Conservation (phyloP, 1,284 basidiomycete species). For the Amylostereum chailletii region DNA sequence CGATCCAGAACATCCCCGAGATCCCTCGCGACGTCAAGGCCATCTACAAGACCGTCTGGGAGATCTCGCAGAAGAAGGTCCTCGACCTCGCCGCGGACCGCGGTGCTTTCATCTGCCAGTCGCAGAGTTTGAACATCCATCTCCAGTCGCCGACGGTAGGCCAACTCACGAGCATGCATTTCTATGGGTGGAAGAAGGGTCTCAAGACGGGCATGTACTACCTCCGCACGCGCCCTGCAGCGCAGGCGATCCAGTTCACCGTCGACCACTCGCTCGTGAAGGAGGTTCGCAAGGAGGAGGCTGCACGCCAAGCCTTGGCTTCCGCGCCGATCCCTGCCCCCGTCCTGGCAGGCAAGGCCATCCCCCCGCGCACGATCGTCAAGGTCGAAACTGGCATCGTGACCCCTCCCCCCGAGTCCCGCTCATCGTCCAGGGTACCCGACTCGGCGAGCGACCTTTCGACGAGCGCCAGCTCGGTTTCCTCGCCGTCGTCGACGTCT, state of each 20-base stretch:
- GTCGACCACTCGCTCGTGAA: constrained; percentile 81
- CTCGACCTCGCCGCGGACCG: constrained; percentile 98
- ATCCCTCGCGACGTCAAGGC: constrained; percentile 91
- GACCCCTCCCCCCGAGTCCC: constrained; percentile 10
- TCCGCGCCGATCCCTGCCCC: constrained; percentile 11
- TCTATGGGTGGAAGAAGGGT: constrained; percentile 99
- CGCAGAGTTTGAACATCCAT: constrained; percentile 88
- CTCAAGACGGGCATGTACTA: constrained; percentile 99
- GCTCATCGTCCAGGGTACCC: not conserved
- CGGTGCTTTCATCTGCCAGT: constrained; percentile 97
- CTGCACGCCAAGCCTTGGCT: constrained; percentile 23
- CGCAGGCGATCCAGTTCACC: constrained; percentile 97
- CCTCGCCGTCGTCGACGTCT: constrained; percentile 10
- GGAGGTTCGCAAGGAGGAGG: constrained; percentile 52
- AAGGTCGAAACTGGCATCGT: constrained; percentile 14
- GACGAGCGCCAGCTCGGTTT: constrained; percentile 9
- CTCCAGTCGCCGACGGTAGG: constrained; percentile 86
- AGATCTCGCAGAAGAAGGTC: constrained; percentile 98
- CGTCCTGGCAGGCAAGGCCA: constrained; percentile 2
- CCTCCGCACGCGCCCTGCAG: constrained; percentile 89
- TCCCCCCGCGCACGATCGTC: constrained; percentile 15
- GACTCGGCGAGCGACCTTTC: constrained; percentile 7
- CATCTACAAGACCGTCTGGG: constrained; percentile 99
- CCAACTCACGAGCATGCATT: constrained; percentile 98
- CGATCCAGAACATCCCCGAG: constrained; percentile 82